A percentile compares a stretch with the other conserved stretches of the same genome.
Evolutionary conservation across 2,329 filamentous ascomycete genomes (phyloP).

Genomic region (Calonectria crousiana): DNA sequence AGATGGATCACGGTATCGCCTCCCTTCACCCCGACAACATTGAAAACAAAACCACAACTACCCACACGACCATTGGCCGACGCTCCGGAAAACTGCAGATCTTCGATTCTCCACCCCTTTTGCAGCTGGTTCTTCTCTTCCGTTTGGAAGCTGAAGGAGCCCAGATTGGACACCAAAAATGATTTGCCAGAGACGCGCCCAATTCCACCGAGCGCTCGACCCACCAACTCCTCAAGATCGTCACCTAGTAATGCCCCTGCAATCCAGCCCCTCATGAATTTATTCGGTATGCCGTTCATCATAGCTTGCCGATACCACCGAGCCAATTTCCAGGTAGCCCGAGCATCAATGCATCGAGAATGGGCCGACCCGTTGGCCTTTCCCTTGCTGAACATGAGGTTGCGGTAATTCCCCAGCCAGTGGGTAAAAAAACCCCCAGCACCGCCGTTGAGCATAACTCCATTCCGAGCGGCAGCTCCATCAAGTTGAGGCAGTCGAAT

Average conservation of each 20-base stretch:
- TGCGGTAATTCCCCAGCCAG: conserved; percentile 26
- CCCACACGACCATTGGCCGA: conserved; percentile 22
- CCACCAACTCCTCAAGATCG: conserved; percentile 25
- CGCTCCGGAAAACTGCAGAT: conserved; percentile 27
- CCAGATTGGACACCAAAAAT: conserved; percentile 24
- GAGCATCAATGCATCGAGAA: conserved; percentile 8
- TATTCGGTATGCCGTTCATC: conserved; percentile 10
- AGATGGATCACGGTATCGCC: conserved; percentile 21
- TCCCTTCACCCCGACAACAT: conserved; percentile 20
- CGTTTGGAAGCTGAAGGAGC: conserved; percentile 13
- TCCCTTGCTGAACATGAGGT: not conserved
- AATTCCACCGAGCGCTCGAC: conserved; percentile 7
- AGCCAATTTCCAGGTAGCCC: conserved; percentile 21
- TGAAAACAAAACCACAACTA: conserved; percentile 22
- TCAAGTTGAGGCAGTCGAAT: conserved; percentile 10
- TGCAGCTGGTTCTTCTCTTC: not conserved
- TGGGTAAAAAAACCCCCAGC: conserved; percentile 15
- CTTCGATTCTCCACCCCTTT: conserved; percentile 18
- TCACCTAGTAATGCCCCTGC: conserved; percentile 16
- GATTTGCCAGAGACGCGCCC: conserved; percentile 15
- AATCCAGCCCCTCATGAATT: conserved; percentile 20
- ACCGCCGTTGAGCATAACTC: conserved; percentile 24
- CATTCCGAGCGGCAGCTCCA: conserved; percentile 10
- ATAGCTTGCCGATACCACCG: conserved; percentile 15
- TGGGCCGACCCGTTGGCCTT: not conserved